These are phyloP conservation scores for Emmonsiellopsis sp. DNA, from an alignment of 2,329 filamentous ascomycete genomes.

Conservation along the genomic window DNA sequence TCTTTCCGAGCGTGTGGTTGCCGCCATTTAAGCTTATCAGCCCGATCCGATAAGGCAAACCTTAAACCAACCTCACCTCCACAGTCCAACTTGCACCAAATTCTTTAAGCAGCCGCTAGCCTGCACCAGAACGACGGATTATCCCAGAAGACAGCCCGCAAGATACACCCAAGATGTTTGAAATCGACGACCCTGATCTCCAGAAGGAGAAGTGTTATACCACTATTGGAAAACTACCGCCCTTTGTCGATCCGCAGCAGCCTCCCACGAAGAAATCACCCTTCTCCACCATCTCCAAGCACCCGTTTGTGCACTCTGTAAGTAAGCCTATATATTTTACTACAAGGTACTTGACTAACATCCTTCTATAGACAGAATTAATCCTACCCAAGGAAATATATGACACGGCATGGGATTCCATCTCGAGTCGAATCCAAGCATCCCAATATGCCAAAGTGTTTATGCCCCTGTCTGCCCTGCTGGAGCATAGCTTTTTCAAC, in stretches of 20 bases:
- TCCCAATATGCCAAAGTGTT: conserved; percentile 57
- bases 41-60: background rate
- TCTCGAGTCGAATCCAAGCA: conserved; percentile 35
- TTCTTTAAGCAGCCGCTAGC: background rate
- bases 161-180: conserved; percentile 29
- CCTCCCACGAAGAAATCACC: conserved; percentile 64
- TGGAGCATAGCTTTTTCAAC: conserved; percentile 70
- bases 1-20: too few relatives aligned
- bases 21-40: too few relatives aligned
- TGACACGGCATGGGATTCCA: conserved; percentile 43
- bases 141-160: background rate
- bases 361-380: conserved; percentile 42
- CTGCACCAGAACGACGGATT: background rate
- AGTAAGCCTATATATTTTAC: background rate
- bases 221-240: conserved; percentile 56
- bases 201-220: conserved; percentile 58
- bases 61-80: background rate
- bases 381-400: conserved; percentile 60
- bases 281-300: conserved; percentile 57
- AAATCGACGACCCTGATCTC: conserved; percentile 30
- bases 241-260: conserved; percentile 61
- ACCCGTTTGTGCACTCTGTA: conserved; percentile 62
- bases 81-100: background rate
- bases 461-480: conserved; percentile 61
- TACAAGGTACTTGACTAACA: background rate